Base-by-base conservation (phyloP, 176 grass and related monocot species). In the Dendrocalamus sinicus region DNA sequence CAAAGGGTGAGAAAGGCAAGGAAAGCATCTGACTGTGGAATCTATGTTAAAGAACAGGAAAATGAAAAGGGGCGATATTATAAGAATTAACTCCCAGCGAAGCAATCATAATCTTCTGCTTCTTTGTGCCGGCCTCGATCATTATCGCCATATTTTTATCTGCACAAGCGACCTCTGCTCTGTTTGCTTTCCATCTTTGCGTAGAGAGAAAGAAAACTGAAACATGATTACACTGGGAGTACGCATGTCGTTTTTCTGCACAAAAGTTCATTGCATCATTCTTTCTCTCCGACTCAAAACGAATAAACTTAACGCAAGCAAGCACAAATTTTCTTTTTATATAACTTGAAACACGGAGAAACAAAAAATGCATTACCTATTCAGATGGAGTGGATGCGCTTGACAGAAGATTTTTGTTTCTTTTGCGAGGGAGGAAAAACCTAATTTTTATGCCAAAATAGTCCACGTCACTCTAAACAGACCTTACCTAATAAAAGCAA, bases 141-240 rank as follows among this genome's bases (percentile, higher is more conserved):
- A 83, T 61, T 73, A 32, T 55, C 37, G 5, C 30, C 57, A 1
- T 43, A 66, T 87, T 81, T 85, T 79, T 67, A 47, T 74, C 69
- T 68, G 84, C 67, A 23, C 70, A 81, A 81, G 44, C 52, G 12
- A 81, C 69, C 64, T 70, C 62, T 30, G 28, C 53, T 70, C 17
- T 32, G 28, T 41, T 55, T 23, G 67, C 37, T 16, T 72, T 44
- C 81, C 53, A 71, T 65, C 87, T 48, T 90, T 82, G 78, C 78
- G 83, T 90, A 46, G 53, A 65, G 64, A 70, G 23, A 72, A 86
- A 71, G 83, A 58, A 90, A 86, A 80, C 26, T n/a, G 52, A 85
- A 50, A 19, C 26, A 84, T 89, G 75, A 89, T 89, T 84, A 79
- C 51, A 39, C 15, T 46, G 40, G 67, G 30, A 69, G 45, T 57